Percentiles rank a stretch among this genome's conserved stretches.
Evolutionary conservation across 805 yeast species (phyloP).

Genomic region (Candida saitoana): DNA sequence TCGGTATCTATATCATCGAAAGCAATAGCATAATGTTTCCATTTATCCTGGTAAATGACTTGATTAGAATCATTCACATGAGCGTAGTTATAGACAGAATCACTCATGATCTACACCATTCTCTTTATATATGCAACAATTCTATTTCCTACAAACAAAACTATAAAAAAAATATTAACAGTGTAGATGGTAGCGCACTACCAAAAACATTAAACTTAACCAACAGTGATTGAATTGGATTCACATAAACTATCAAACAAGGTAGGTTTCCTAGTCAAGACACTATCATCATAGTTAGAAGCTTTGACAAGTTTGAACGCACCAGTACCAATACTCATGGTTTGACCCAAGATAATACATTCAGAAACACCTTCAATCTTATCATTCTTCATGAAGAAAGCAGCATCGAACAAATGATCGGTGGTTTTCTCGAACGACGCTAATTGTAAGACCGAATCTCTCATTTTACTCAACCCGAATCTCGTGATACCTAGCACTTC

Average conservation of each 20-base stretch:
- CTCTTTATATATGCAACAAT: too few relatives aligned
- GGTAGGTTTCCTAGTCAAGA: constrained; percentile 40
- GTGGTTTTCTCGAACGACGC: constrained; percentile 98
- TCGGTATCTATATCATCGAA: constrained; percentile 41
- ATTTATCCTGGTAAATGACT: constrained; percentile 37
- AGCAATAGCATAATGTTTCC: constrained; percentile 38
- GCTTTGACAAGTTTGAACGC: constrained; percentile 80
- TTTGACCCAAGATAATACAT: constrained; percentile 95
- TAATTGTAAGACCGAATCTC: constrained; percentile 93
- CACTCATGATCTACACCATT: constrained; percentile 1
- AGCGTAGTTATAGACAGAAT: constrained; percentile 14
- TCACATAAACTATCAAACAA: constrained; percentile 37
- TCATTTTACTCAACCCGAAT: constrained; percentile 96
- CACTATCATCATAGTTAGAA: constrained; percentile 42
- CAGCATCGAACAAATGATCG: constrained; percentile 96
- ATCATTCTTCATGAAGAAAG: constrained; percentile 95
- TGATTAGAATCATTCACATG: constrained; percentile 38
- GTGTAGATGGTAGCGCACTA: not conserved
- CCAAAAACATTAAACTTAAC: not conserved
- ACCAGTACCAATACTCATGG: constrained; percentile 97
- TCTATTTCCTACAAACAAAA: too few relatives aligned
- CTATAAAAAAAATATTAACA: not conserved
- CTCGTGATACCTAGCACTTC: constrained; percentile 97
- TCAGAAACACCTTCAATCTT: constrained; percentile 96
- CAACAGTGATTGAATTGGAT: not conserved